Percentiles rank a stretch among this genome's conserved stretches.
phyloP scores from a whole-genome alignment of 139 green algal genomes.

The Haematococcus lacustris region DNA sequence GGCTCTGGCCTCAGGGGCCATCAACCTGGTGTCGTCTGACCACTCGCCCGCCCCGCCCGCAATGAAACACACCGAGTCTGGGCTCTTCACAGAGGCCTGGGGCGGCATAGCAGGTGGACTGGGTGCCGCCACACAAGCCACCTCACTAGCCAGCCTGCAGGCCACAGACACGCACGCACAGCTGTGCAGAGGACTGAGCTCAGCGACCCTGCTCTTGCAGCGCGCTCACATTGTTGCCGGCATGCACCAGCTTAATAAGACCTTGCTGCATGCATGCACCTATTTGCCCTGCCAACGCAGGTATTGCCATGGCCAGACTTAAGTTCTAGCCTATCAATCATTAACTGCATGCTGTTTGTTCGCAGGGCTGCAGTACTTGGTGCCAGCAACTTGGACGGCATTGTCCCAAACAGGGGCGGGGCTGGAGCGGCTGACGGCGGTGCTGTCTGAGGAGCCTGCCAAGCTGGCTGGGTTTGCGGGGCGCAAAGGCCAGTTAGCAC shows the following conservation, averaged over 20 bases:
- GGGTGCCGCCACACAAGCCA: neutral
- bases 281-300: neutral
- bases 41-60: constrained; percentile 77
- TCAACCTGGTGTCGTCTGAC: constrained; percentile 76
- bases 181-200: neutral
- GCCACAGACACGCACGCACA: neutral
- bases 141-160: neutral
- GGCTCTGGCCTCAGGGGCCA: constrained; percentile 44
- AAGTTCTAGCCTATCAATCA: neutral
- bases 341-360: neutral
- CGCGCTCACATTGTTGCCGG: neutral
- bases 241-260: neutral
- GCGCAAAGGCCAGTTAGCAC: constrained; percentile 61
- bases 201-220: neutral
- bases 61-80: constrained; percentile 71
- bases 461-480: constrained; percentile 44
- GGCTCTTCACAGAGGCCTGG: constrained; percentile 88
- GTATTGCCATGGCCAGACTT: neutral
- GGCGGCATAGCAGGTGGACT: constrained; percentile 77
- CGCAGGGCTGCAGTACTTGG: constrained; percentile 73
- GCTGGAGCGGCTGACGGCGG: constrained; percentile 16
- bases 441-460: constrained; percentile 58
- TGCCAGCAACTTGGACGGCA: constrained; percentile 76
- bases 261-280: neutral
- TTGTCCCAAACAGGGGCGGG: constrained; percentile 17